A percentile compares a stretch with the other conserved stretches of the same genome.
Evolutionary conservation across 768 basidiomycete species (phyloP).

Genomic region (Hygrophorus russula): DNA sequence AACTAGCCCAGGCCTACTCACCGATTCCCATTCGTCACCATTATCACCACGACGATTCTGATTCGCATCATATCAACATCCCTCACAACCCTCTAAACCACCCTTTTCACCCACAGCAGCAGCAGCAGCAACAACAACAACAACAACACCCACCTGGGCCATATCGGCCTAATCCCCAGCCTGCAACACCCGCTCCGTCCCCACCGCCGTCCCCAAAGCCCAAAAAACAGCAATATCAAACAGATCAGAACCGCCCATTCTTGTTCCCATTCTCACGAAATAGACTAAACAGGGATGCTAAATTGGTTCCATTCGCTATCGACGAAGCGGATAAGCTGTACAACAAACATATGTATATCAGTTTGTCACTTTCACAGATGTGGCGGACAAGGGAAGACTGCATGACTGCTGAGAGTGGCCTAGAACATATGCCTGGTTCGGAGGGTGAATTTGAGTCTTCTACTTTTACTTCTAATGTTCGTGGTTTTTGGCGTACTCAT

Average conservation of each 20-base stretch:
- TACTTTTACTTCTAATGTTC: slow-evolving; percentile 31
- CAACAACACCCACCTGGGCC: slow-evolving; percentile 15
- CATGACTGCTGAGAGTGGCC: slow-evolving; percentile 85
- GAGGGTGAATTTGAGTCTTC: slow-evolving; percentile 46
- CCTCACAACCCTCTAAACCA: slow-evolving; percentile 21
- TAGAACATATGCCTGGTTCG: slow-evolving; percentile 67
- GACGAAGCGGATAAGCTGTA: slow-evolving; percentile 93
- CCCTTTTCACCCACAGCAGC: slow-evolving; percentile 10
- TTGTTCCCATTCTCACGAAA: slow-evolving; percentile 78
- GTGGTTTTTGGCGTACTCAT: slow-evolving; percentile 5
- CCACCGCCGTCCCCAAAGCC: slow-evolving; percentile 79
- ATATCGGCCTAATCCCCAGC: slow-evolving; percentile 44
- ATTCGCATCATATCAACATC: slow-evolving; percentile 32
- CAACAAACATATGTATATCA: slow-evolving; percentile 81
- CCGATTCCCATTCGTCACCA: slow-evolving; percentile 92
- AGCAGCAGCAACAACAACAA: slow-evolving; percentile 24
- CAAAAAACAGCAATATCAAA: slow-evolving; percentile 98
- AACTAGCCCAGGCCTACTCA: slow-evolving; percentile 81
- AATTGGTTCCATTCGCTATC: slow-evolving; percentile 88
- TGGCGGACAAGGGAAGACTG: slow-evolving; percentile 95
- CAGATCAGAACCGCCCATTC: slow-evolving; percentile 89
- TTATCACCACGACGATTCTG: slow-evolving; percentile 78
- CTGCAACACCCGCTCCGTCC: slow-evolving; percentile 84
- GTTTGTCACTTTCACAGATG: slow-evolving; percentile 83
- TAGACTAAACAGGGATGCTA: slow-evolving; percentile 36